A percentile compares a stretch with the other conserved stretches of the same genome.
Conservation (phyloP, 1,284 basidiomycete genomes). For the Puccinia polysora region DNA sequence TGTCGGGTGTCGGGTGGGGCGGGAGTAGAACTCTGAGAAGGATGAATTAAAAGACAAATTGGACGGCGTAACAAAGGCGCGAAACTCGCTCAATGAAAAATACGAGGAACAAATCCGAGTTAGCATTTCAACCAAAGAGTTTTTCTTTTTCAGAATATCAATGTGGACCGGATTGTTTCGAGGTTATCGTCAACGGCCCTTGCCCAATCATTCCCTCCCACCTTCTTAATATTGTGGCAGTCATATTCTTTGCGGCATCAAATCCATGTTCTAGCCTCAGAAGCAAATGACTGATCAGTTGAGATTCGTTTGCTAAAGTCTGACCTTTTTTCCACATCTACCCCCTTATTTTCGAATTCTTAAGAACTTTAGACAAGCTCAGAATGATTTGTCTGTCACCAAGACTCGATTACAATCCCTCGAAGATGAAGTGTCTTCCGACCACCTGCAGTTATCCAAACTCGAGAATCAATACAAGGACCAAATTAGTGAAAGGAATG, state of each 20-base stretch:
- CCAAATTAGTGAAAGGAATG: slow-evolving; percentile 86
- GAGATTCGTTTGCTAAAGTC: background rate
- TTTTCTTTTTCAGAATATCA: no score
- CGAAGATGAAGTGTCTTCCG: slow-evolving; percentile 75
- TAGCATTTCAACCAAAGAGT: no score
- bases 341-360: background rate
- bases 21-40: slow-evolving; percentile 46
- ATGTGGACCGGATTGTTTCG: no score
- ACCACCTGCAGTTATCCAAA: slow-evolving; percentile 67
- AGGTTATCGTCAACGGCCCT: no score
- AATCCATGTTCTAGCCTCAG: no score
- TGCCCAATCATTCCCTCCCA: no score
- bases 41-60: slow-evolving; percentile 49
- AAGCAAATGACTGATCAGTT: no score
- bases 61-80: slow-evolving; percentile 49
- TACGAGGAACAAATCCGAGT: slow-evolving; percentile 49
- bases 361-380: slow-evolving; percentile 48
- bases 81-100: slow-evolving; percentile 50
- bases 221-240: no score
- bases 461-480: slow-evolving; percentile 77
- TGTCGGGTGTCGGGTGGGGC: background rate
- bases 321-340: background rate
- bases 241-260: no score
- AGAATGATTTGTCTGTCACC: slow-evolving; percentile 61
- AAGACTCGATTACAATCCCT: slow-evolving; percentile 66